Percentiles rank a stretch among this genome's conserved stretches.
Conservation (phyloP, 164 flowering plant genomes). For the Stephania japonica region DNA sequence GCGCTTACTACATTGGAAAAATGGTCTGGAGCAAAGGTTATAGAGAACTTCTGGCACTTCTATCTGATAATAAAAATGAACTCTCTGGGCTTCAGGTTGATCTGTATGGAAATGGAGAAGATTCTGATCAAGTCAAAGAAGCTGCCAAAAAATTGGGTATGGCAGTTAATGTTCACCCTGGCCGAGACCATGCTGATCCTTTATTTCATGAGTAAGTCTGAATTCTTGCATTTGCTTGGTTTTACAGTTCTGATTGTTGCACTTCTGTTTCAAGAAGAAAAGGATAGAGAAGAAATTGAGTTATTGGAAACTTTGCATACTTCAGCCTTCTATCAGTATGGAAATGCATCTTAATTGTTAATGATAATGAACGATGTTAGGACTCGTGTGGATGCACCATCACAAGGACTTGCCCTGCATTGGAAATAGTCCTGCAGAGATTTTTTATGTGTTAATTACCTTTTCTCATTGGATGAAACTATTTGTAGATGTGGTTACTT, state of each 20-base stretch:
- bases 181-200: constrained; percentile 77
- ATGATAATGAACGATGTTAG: too few relatives aligned
- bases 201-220: constrained; percentile 48
- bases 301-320: neutral
- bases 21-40: constrained; percentile 98
- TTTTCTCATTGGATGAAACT: too few relatives aligned
- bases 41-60: constrained; percentile 73
- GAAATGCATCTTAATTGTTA: too few relatives aligned
- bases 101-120: constrained; percentile 88
- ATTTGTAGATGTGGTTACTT: too few relatives aligned
- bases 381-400: too few relatives aligned
- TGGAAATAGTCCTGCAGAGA: too few relatives aligned
- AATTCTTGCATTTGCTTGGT: neutral
- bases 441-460: too few relatives aligned
- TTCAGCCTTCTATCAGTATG: too few relatives aligned
- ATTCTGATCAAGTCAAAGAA: constrained; percentile 61
- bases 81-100: constrained; percentile 70
- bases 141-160: constrained; percentile 54
- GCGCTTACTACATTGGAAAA: constrained; percentile 92
- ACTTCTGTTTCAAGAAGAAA: neutral
- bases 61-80: constrained; percentile 57
- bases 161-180: constrained; percentile 49
- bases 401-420: too few relatives aligned
- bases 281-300: neutral
- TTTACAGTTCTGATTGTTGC: neutral